Percentiles rank a stretch among this genome's conserved stretches.
Conservation (phyloP, 441 rosid genomes). For the Adansonia rubrostipa region DNA sequence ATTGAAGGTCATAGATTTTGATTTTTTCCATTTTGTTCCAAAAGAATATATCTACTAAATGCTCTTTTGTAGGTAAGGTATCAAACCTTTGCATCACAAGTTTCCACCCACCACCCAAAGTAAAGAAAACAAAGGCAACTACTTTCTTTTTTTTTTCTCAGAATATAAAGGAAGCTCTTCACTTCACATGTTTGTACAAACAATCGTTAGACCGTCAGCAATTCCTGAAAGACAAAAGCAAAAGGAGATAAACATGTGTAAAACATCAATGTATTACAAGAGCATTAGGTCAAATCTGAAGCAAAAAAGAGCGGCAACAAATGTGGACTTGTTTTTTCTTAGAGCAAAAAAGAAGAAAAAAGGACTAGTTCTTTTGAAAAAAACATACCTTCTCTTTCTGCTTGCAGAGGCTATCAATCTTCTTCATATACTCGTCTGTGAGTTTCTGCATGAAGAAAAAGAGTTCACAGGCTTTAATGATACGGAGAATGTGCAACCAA, state of each 20-base stretch:
- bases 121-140: not conserved
- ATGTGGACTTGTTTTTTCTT: not conserved
- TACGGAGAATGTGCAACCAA: not conserved
- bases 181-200: constrained; percentile 18
- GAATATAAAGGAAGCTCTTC: constrained; percentile 18
- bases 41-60: constrained; percentile 20
- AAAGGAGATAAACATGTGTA: not conserved
- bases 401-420: constrained; percentile 69
- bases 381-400: constrained; percentile 84
- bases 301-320: not conserved
- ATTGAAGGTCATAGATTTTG: not conserved
- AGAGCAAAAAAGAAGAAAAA: not conserved
- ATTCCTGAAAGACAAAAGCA: constrained; percentile 45
- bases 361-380: not conserved
- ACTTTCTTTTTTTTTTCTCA: not conserved
- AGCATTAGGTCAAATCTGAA: not conserved
- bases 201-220: constrained; percentile 47
- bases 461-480: not conserved
- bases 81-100: constrained; percentile 3
- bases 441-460: constrained; percentile 59
- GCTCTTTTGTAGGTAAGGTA: constrained; percentile 1
- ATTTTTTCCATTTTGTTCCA: not conserved
- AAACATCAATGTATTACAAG: not conserved
- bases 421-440: constrained; percentile 81
- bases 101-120: not conserved